phyloP scores from a whole-genome alignment of 768 basidiomycete genomes.

The Lactifluus rugatus region DNA sequence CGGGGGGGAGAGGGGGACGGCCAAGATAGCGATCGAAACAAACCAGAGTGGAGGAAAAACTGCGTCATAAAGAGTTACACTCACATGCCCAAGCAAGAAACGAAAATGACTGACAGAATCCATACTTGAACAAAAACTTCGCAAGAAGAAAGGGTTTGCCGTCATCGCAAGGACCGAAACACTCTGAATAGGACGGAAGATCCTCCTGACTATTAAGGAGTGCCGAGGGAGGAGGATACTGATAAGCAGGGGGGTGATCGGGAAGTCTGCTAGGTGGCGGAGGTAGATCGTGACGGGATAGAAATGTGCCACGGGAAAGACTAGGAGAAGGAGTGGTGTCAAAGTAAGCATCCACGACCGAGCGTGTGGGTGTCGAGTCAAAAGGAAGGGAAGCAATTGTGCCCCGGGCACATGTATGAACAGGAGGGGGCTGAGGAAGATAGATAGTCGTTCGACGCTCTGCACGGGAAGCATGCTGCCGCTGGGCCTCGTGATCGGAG shows the following conservation, averaged over 20 bases:
- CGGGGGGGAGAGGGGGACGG: constrained; percentile 34
- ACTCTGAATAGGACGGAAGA: constrained; percentile 28
- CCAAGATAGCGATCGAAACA: constrained; percentile 32
- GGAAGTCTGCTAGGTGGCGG: not conserved
- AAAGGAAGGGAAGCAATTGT: not conserved
- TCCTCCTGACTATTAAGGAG: not conserved
- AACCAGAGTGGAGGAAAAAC: constrained; percentile 45
- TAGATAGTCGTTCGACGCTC: not conserved
- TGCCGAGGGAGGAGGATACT: not conserved
- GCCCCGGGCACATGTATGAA: constrained; percentile 9
- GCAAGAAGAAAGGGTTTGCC: constrained; percentile 37
- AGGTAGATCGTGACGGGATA: not conserved
- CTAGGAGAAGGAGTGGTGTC: not conserved
- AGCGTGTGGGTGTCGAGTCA: not conserved
- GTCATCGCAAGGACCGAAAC: constrained; percentile 13
- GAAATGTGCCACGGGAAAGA: not conserved
- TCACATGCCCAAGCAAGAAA: not conserved
- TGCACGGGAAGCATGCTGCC: not conserved
- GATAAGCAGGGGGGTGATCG: not conserved
- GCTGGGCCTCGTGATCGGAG: constrained; percentile 9
- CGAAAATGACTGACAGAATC: constrained; percentile 35
- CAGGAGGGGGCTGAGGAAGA: not conserved
- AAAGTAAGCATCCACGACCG: not conserved
- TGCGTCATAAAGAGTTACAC: constrained; percentile 16
- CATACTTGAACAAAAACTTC: constrained; percentile 39